Base-by-base conservation (phyloP, 371 early-diverging fungal species). In the Rhizopus sp. region DNA sequence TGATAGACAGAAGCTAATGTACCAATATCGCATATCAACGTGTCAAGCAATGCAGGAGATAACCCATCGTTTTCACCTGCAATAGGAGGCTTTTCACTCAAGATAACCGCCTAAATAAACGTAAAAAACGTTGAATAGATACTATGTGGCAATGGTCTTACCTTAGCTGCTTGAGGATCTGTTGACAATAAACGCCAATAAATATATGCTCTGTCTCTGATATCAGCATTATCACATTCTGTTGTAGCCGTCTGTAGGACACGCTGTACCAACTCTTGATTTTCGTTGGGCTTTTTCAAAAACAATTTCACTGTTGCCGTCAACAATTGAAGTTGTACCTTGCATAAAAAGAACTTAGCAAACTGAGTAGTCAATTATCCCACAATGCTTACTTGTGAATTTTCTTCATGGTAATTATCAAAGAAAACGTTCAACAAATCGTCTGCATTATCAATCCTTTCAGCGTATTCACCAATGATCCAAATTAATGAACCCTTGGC, bases 381-480 rank as follows among this genome's bases (percentile, higher is more conserved):
- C 4, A 38, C 12, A 15, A 38, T 12, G 7, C 6, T 50, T 70
- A 88, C 90, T 75, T 86, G 82, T 3, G 82, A 78, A 48, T 86
- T 86, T 51, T 89, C 88, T 63, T 84, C 82, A 32, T 83, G 70
- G 57, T 83, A 84, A 44, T 78, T 71, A 42, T 90, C 91, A 55
- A 89, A 69, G 70, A 90, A 92, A 3, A 79, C 78, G 29, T 88
- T 87, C 54, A 98, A 75, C 47, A 97, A 62, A 53, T 89, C 93
- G 53, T 82, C 81, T 0, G 95, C 89, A 63, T 94, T 94, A 30
- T 89, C 90, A 53, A 96, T 92, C 33, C 91, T 77, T 61, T 95
- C 95, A 4, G 95, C 93, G 67, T 97, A 95, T 72, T 98, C 93
- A 53, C 99, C 99, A 70, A 98, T 83, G 59, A 97, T 94, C 97